Evolutionary conservation across 345 rosid genomes (phyloP).

Genomic region (Gossypium turneri): DNA sequence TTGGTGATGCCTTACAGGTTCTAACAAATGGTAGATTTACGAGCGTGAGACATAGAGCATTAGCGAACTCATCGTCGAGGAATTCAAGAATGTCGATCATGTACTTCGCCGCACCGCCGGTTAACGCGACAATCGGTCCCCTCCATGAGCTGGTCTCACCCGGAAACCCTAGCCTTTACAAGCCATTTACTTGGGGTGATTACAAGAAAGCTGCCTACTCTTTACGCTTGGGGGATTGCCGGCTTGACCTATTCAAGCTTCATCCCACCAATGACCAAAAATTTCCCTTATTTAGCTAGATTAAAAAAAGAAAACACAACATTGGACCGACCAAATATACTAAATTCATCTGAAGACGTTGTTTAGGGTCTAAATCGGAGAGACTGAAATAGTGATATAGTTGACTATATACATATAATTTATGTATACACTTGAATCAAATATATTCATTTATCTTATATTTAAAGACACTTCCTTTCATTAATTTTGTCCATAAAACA

Average conservation of each 20-base stretch:
- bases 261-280: conserved; percentile 8
- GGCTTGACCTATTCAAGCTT: conserved; percentile 60
- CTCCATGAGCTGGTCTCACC: conserved; percentile 55
- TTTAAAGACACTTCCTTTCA: too few species aligned
- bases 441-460: not conserved
- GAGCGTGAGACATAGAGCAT: conserved; percentile 83
- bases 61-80: conserved; percentile 31
- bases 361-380: too few species aligned
- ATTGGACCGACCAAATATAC: too few species aligned
- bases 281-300: not conserved
- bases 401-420: too few species aligned
- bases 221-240: conserved; percentile 19
- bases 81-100: conserved; percentile 76
- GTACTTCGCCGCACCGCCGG: conserved; percentile 87
- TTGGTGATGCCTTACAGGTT: conserved; percentile 85
- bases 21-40: conserved; percentile 80
- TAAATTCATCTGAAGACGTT: too few species aligned
- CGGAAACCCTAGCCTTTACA: conserved; percentile 42
- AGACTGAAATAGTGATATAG: too few species aligned
- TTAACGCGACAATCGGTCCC: conserved; percentile 47
- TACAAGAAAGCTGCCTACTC: conserved; percentile 73
- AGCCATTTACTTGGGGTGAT: conserved; percentile 78
- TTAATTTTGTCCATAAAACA: not conserved
- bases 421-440: not conserved
- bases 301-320: not conserved